These are phyloP conservation scores for Breviolum minutum DNA, from an alignment of 73 alveolate genomes.

Conservation along the genomic window DNA sequence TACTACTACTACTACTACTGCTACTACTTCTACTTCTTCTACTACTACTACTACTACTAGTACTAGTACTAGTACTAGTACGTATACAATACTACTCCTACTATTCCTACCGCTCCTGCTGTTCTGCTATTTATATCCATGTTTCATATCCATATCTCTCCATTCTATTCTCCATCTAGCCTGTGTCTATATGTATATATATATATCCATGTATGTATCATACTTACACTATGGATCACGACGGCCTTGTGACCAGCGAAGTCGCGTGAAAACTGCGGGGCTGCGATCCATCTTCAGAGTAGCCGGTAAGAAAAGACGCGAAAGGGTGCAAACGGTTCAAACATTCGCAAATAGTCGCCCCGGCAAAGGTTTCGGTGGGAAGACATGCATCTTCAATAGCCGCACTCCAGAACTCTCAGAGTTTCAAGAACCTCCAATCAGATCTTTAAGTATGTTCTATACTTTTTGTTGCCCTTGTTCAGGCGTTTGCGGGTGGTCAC, in stretches of 20 bases:
- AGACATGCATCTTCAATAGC: conserved; percentile 23
- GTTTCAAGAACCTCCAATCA: neutral
- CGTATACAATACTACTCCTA: too few species aligned
- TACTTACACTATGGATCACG: neutral
- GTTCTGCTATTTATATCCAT: too few species aligned
- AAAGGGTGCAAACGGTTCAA: neutral
- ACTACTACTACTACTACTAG: too few species aligned
- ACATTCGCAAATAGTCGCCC: neutral
- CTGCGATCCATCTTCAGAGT: neutral
- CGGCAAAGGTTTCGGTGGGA: neutral
- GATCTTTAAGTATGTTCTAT: neutral
- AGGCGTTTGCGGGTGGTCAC: neutral
- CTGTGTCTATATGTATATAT: too few species aligned
- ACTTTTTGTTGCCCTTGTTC: neutral
- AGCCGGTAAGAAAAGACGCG: neutral
- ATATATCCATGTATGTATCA: too few species aligned
- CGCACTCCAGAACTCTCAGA: neutral
- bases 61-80: too few species aligned
- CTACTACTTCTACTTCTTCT: too few species aligned
- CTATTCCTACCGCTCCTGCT: too few species aligned
- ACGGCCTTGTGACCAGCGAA: conserved; percentile 8
- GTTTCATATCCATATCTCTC: too few species aligned
- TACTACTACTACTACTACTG: too few species aligned
- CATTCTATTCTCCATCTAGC: too few species aligned
- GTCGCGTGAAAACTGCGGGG: conserved; percentile 13